Evolutionary conservation across 2,329 filamentous ascomycete genomes (phyloP), one percentile per base, ranked within the genome.

Genomic region (Xylaria sp.): DNA sequence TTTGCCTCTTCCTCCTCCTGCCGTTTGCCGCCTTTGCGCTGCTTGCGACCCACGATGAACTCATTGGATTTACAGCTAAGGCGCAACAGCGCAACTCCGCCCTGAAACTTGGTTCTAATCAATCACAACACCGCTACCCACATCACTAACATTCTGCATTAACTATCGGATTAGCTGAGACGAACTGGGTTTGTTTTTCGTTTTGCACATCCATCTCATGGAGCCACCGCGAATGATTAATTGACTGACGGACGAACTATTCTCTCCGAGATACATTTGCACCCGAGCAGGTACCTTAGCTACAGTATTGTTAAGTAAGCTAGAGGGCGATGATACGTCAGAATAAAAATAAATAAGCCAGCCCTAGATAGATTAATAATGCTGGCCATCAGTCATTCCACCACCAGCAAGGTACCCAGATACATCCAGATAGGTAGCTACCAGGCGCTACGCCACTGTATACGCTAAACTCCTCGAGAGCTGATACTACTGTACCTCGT

Each of bases 281-380:
- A 36, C 33, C 1, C 33, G 7, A 36, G 28, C 28, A 36, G 33
- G 3, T 36, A 36, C 33, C 7, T 10, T 36, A 36, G 8, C 33
- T 36, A 36, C 33, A 7, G 33, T 36, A 36, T 7, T 36, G 9
- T 36, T 36, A 8, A 36, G 33, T 39, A 56, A 56, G 33, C 18
- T 54, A 25, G 51, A 33, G 28, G 43, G 28, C 39, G 43, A 39
- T 49, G 12, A 13, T 31, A 58, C 23, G 39, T 25, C 25, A 31
- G 25, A 52, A 48, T 49, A 62, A 61, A 61, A 68, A 64, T 55
- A 64, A 64, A 25, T 33, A 9, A 41, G 23, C 54, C 54, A 70
- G 64, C 64, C 64, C 54, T 70, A 31, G 56, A 60, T 49, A 61
- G 64, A 70, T 70, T 70, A 70, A 70, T 70, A 70, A 68, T 70